Base-by-base conservation (phyloP, 495 filamentous ascomycete genomes). In the Aspergillus sclerotioniger region DNA sequence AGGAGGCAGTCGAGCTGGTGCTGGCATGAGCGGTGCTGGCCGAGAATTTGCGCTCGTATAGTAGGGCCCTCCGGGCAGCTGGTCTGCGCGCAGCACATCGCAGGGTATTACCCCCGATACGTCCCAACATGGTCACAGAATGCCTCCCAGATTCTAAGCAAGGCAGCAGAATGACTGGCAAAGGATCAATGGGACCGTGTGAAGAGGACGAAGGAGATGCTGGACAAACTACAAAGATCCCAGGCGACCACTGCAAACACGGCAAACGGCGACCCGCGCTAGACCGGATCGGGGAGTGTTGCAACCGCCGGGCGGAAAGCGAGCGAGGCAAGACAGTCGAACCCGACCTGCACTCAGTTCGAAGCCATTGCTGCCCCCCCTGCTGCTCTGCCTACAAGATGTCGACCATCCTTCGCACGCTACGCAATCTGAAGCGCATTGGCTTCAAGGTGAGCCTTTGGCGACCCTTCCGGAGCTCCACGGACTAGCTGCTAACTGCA, bases 321-420 rank as follows among this genome's bases (percentile, higher is more conserved):
- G 51, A 57, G 44, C 21, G 25, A 41, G 3, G 25, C 33, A 15
- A 9, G 0, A 41, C 8, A 41, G 37, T 41, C 37, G 37, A 12
- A 15, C 9, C 33, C 33, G 16, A 62, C 60, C 60, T 25, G 47
- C 50, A 47, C 32, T 35, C 21, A 32, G 47, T 43, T 39, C 50
- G 35, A 50, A 50, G 44, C 53, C 53, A 55, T 50, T 47, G 21
- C 58, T 31, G 17, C 53, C 20, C 44, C 56, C 53, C 52, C 64
- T 49, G 62, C 25, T 25, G 25, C 25, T 25, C 25, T 25, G 63
- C 67, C 59, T 59, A 64, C 76, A 81, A 72, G 67, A 99, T 99
- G 94, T 98, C 95, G 74, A 96, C 90, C 46, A 80, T 97, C 65
- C 72, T 84, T 56, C 87, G 94, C 74, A 96, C 93, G 15, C 73